Evolutionary conservation across 2,329 filamentous ascomycete genomes (phyloP), one percentile per base, ranked within the genome.

Genomic region (Fusarium sp.): DNA sequence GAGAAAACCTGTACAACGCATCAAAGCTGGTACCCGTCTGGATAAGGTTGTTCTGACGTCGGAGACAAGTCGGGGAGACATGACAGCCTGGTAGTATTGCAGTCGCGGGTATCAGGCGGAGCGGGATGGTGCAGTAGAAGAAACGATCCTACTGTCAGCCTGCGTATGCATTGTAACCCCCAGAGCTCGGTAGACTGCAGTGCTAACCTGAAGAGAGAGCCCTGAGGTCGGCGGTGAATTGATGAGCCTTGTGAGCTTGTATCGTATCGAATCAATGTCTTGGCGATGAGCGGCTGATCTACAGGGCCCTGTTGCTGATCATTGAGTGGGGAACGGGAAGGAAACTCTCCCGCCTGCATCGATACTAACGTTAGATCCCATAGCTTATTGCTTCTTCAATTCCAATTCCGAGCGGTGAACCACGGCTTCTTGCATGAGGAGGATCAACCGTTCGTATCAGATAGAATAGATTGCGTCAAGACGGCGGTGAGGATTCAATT

Each of bases 381-480:
- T 41, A 41, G 20, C 49, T 21, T 57, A 31, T 49, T 38, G 18
- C 28, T 26, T 53, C 21, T 37, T 43, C 11, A 15, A 53, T 53
- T 53, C 37, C 37, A 47, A 42, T 37, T 13, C 38, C 35, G 31
- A 44, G 38, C 37, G 58, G 43, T 41, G 59, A 58, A 47, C 11
- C 46, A 35, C 66, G 66, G 66, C 41, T 64, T 57, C 62, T 48
- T 69, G 66, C 66, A 69, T 54, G 21, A 11, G 15, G 20, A 41
- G 31, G 29, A 38, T 29, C 38, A 63, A 46, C 15, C n/a, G 20
- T 21, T 55, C 33, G 44, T 37, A 37, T 54, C 33, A 44, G 28
- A n/a, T 44, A 29, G 26, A 48, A 57, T 57, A 16, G 46, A 9
- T 24, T 39, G 33, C 23, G 12, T 31, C 28, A 26, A 33, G 24